These are phyloP conservation scores for Alternaria angustiovoidea DNA, from an alignment of 2,329 filamentous ascomycete genomes.

Conservation along the genomic window DNA sequence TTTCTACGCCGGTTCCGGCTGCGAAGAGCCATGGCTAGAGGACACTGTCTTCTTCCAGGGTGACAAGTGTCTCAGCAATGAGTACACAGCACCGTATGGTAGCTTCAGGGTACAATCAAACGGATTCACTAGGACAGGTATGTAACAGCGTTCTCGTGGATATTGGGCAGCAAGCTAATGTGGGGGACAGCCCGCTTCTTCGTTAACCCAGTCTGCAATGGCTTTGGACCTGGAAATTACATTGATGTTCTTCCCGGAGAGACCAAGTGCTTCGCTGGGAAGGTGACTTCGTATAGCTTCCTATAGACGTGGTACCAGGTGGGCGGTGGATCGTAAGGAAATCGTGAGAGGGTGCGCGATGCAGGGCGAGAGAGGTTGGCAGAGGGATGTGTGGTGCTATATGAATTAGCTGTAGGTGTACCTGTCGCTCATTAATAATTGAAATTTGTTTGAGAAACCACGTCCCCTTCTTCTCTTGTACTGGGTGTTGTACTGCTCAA, in stretches of 20 bases:
- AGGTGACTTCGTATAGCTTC: neutral
- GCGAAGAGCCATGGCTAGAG: constrained; percentile 11
- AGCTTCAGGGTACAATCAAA: constrained; percentile 4
- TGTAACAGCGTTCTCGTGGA: neutral
- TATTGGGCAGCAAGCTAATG: neutral
- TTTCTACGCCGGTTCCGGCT: constrained; percentile 9
- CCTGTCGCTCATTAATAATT: neutral
- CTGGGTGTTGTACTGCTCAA: neutral
- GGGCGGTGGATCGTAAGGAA: neutral
- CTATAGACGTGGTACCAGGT: neutral
- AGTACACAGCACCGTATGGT: constrained; percentile 2
- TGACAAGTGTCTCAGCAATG: neutral
- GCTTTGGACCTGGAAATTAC: neutral
- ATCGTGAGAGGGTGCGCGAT: neutral
- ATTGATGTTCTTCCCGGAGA: constrained; percentile 2
- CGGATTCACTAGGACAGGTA: constrained; percentile 1
- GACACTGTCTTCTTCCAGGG: constrained; percentile 13
- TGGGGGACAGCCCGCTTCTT: constrained; percentile 3
- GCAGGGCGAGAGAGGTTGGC: neutral
- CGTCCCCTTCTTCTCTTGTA: neutral
- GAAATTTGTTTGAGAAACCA: neutral
- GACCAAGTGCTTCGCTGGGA: neutral
- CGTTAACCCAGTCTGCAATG: constrained; percentile 6
- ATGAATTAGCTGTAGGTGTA: neutral
- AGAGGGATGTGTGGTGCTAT: neutral